Evolutionary conservation across 495 filamentous ascomycete genomes (phyloP), one percentile per base, ranked within the genome.

Genomic region (Penicillium parvum): DNA sequence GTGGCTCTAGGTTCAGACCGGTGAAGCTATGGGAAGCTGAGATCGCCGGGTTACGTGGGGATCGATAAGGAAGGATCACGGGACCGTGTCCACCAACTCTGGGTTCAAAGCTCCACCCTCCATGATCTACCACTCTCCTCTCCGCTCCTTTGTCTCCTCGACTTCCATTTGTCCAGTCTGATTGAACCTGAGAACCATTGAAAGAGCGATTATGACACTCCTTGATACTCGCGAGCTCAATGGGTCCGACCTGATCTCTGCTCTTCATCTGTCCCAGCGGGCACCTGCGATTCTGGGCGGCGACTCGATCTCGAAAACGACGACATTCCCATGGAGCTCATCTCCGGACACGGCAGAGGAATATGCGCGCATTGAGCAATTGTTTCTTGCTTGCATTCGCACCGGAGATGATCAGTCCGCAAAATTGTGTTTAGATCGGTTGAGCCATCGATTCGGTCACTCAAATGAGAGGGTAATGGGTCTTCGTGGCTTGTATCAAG

Each of bases 401-500:
- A 88, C 86, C 6, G 84, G 87, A 12, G 87, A 97, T 57, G 86
- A 95, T 49, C 63, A 72, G 47, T 79, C 86, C 32, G 92, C 92
- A 9, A 75, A 78, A 38, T 50, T 72, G 43, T 90, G 85, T 55
- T 79, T 97, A 7, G 76, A 83, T 57, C 76, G 75, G 22, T 73
- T 98, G 32, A 81, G 78, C 6, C 68, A 69, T 20, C 87, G 92
- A 15, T 97, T 98, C 59, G 89, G 91, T 26, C 65, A 72, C 9
- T 71, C 79, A 21, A 92, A 96, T 55, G 87, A 94, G 58, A 82
- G 85, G 37, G 71, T 97, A 15, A 82, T 88, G 76, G 89, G 83
- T 2, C 63, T 98, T 36, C 71, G 72, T 26, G 94, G 94, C 14
- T 58, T 98, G 33, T 84, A 91, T 55, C 79, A 89, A 49, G 92